phyloP scores from a whole-genome alignment of 441 rosid genomes.

The Melastoma candidum region DNA sequence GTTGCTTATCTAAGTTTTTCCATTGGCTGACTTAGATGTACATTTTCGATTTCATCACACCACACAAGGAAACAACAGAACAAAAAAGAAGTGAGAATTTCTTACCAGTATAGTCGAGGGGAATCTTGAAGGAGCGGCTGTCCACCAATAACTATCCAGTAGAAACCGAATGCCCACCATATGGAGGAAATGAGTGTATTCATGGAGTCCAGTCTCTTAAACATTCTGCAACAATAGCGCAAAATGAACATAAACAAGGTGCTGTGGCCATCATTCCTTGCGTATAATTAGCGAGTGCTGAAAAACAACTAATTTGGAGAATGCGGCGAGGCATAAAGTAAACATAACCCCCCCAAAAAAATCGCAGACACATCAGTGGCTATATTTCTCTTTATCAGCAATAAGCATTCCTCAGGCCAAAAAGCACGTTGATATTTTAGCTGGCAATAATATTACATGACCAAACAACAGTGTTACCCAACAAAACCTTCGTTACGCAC shows the following conservation, averaged over 20 bases:
- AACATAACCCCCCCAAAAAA: too few relatives aligned
- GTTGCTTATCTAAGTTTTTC: too few relatives aligned
- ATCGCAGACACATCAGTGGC: too few relatives aligned
- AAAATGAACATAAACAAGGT: slow-evolving; percentile 1
- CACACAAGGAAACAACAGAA: not conserved
- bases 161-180: slow-evolving; percentile 45
- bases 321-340: too few relatives aligned
- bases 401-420: too few relatives aligned
- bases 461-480: too few relatives aligned
- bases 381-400: too few relatives aligned
- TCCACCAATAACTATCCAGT: slow-evolving; percentile 37
- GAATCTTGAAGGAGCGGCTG: slow-evolving; percentile 29
- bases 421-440: too few relatives aligned
- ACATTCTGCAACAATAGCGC: slow-evolving; percentile 18
- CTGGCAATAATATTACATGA: too few relatives aligned
- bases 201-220: slow-evolving; percentile 31
- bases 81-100: not conserved
- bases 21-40: not conserved
- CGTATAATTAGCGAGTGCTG: not conserved
- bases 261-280: slow-evolving; percentile 5
- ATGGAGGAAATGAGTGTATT: slow-evolving; percentile 30
- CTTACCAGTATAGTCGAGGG: slow-evolving; percentile 39
- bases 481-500: too few relatives aligned
- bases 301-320: too few relatives aligned
- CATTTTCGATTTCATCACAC: not conserved